Evolutionary conservation across 495 filamentous ascomycete species (phyloP).

Genomic region (Lichenothelia convexa): DNA sequence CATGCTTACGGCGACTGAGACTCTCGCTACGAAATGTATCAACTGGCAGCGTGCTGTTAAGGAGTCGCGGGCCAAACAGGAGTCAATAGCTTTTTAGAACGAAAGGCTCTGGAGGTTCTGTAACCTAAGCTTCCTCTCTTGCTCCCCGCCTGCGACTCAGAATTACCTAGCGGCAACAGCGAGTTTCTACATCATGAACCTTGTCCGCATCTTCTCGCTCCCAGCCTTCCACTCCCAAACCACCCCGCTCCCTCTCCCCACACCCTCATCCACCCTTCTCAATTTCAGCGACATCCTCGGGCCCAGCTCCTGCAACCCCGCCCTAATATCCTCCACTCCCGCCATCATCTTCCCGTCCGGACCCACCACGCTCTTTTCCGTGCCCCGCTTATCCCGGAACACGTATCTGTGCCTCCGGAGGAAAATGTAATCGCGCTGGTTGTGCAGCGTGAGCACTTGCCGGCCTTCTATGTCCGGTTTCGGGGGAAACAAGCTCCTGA

Average conservation of each 20-base stretch:
- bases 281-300: conserved; percentile 77
- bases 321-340: conserved; percentile 63
- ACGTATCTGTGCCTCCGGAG: conserved; percentile 77
- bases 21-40: not conserved
- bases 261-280: conserved; percentile 75
- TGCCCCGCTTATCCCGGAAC: conserved; percentile 68
- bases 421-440: conserved; percentile 94
- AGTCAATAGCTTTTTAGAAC: not conserved
- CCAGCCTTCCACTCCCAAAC: conserved; percentile 90
- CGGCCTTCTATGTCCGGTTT: conserved; percentile 66
- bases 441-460: conserved; percentile 82
- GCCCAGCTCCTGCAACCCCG: conserved; percentile 71
- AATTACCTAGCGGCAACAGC: no score
- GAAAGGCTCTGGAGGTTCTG: no score
- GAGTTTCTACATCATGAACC: conserved; percentile 89
- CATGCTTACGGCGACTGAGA: conserved; percentile 1
- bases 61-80: conserved; percentile 4
- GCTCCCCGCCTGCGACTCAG: no score
- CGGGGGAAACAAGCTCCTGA: conserved; percentile 66
- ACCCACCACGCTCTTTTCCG: conserved; percentile 72
- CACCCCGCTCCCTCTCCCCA: conserved; percentile 62
- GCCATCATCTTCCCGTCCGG: conserved; percentile 74
- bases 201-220: conserved; percentile 85
- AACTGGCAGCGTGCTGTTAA: conserved; percentile 2
- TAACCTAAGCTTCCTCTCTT: no score